Evolutionary conservation across 2,329 filamentous ascomycete genomes (phyloP), one percentile per base, ranked within the genome.

Genomic region (Aureobasidium sp.): DNA sequence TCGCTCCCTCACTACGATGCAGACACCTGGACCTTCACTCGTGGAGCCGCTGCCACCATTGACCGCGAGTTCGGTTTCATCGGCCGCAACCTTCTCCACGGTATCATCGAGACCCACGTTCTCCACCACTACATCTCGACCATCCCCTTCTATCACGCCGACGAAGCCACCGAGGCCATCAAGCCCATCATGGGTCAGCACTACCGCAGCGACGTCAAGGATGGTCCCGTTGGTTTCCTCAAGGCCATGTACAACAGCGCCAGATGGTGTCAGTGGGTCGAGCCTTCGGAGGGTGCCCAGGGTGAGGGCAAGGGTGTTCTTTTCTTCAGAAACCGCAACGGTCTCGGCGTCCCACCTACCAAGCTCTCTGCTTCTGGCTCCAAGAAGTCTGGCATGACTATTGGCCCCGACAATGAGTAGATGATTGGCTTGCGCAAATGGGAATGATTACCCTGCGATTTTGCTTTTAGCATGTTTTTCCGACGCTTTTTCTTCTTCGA

Each of bases 11-110:
- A 97, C 79, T 97, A 97, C 79, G 81, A 84, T 54, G 80, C 83
- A 56, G 79, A 86, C 59, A 81, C 86, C 65, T 97, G 91, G 91
- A 95, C 86, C 74, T 97, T 90, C 67, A 84, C 90, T 60, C 90
- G 91, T 61, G 91, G 91, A 64, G 91, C 91, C 55, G 90, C 90
- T 55, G 90, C 91, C 55, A 97, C 91, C 58, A 95, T 97, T 64
- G 91, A 97, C 68, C 90, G 91, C 64, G 91, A 97, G 71, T 95
- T 96, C 66, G 91, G 91, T 58, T 96, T 96, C 78, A 85, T 97
- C 66, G 91, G 91, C 56, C 89, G 90, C 63, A 79, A 86, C 62
- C 79, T 97, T 57, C 79, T 96, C 70, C 91, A 97, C 79, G 91
- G 90, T 65, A 96, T 97, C 71, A 85, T 96, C 70, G 91, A 96